Conservation (phyloP, 352 stramenopile species). For the Phytophthora constricta region DNA sequence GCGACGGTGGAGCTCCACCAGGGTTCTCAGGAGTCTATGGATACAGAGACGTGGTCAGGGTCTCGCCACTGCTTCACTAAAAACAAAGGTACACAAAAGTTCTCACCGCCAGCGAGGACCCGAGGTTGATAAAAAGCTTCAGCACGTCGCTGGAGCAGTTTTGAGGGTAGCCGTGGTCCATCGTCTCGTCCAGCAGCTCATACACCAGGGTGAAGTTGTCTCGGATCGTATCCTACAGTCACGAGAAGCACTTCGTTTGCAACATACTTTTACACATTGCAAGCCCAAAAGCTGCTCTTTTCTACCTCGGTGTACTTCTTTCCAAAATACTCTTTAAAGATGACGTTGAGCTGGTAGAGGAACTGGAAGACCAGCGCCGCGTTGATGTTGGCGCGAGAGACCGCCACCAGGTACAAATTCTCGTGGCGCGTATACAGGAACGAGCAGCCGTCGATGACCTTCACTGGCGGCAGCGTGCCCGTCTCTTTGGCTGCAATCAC, state of each 20-base stretch:
- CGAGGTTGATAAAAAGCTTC: slow-evolving; percentile 98
- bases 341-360: slow-evolving; percentile 95
- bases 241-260: too few species aligned
- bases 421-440: slow-evolving; percentile 98
- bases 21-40: slow-evolving; percentile 89
- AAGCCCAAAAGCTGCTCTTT: too few species aligned
- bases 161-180: slow-evolving; percentile 99
- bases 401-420: slow-evolving; percentile 98
- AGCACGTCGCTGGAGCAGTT: slow-evolving; percentile 98
- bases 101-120: slow-evolving; percentile 63
- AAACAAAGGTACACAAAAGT: neutral
- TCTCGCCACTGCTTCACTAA: neutral
- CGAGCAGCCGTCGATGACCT: slow-evolving; percentile 96
- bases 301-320: slow-evolving; percentile 96
- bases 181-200: slow-evolving; percentile 98
- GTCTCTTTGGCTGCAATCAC: slow-evolving; percentile 98
- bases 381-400: slow-evolving; percentile 98
- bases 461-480: slow-evolving; percentile 94
- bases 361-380: slow-evolving; percentile 96
- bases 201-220: slow-evolving; percentile 99
- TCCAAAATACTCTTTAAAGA: slow-evolving; percentile 98
- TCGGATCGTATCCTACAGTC: slow-evolving; percentile 88
- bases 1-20: slow-evolving; percentile 90
- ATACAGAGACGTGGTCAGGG: slow-evolving; percentile 14
- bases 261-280: too few species aligned